Percentiles rank a stretch among this genome's conserved stretches.
These are phyloP conservation scores for Scedosporium boydii DNA, from an alignment of 2,329 filamentous ascomycete species.

Conservation along the genomic window DNA sequence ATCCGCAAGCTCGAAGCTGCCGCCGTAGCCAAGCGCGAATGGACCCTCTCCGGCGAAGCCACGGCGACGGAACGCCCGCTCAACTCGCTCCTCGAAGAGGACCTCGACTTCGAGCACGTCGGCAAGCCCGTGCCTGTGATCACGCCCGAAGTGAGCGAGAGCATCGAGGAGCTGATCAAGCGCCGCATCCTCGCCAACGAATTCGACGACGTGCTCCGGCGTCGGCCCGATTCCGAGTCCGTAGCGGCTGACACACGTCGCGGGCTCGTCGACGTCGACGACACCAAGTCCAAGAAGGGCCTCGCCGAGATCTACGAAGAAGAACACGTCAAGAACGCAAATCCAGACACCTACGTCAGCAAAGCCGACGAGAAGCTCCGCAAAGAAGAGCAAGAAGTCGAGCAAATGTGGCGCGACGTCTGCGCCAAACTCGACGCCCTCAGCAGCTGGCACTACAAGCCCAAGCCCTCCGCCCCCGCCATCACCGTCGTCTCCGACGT, in stretches of 20 bases:
- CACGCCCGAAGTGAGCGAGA: slow-evolving; percentile 81
- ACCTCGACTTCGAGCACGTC: slow-evolving; percentile 89
- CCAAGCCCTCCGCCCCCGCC: slow-evolving; percentile 70
- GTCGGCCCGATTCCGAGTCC: slow-evolving; percentile 65
- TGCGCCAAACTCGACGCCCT: slow-evolving; percentile 76
- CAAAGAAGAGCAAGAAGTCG: slow-evolving; percentile 76
- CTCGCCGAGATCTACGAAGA: slow-evolving; percentile 92
- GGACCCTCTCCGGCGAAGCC: slow-evolving; percentile 85
- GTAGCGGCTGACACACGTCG: slow-evolving; percentile 53
- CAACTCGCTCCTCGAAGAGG: slow-evolving; percentile 89
- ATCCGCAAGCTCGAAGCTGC: slow-evolving; percentile 86
- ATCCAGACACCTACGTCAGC: slow-evolving; percentile 72
- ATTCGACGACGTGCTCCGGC: slow-evolving; percentile 82
- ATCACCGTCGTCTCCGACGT: slow-evolving; percentile 85
- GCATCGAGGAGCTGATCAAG: slow-evolving; percentile 91
- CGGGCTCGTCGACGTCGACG: slow-evolving; percentile 72
- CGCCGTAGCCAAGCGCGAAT: slow-evolving; percentile 81
- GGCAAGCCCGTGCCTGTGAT: slow-evolving; percentile 94
- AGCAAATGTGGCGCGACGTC: slow-evolving; percentile 72
- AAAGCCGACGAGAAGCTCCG: slow-evolving; percentile 72
- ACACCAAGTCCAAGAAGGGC: slow-evolving; percentile 77
- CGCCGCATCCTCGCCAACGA: slow-evolving; percentile 80
- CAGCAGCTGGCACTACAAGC: slow-evolving; percentile 91
- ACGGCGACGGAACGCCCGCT: slow-evolving; percentile 70
- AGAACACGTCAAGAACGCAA: slow-evolving; percentile 69